Evolutionary conservation across 768 basidiomycete genomes (phyloP), one percentile per base, ranked within the genome.

Genomic region (Amanita pseudoporphyria): DNA sequence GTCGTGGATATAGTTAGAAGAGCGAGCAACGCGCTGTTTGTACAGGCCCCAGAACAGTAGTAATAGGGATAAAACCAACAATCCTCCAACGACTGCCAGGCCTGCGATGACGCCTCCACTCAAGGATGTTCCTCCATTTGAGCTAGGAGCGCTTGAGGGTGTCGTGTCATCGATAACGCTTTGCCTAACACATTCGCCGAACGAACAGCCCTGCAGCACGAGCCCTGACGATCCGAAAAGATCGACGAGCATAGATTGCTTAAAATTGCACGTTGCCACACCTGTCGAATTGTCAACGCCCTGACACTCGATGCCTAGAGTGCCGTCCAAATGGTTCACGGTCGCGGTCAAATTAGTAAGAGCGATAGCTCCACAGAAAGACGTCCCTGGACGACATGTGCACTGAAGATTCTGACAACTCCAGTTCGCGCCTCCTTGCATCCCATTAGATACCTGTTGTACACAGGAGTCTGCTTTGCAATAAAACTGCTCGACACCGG

Each of bases 101-200:
- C 94, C 94, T 31, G 87, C 93, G 51, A 96, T 89, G 19, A 96
- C 93, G 1, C 94, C 93, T 1, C 81, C 76, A 49, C 79, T 74
- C 7, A 96, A 76, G 14, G 74, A 65, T 30, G 70, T 69, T 3
- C 70, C 67, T 10, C 67, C 60, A 0, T 56, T 54, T 0, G 50
- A 53, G 14, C 69, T 50, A 2, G 64, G 56, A 6, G 57, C 45
- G 2, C 66, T 67, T 1, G 70, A 64, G 44, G 64, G 67, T 6
- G 65, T 68, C 26, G 71, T 62, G 37, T 63, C 68, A 59, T 92
- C 84, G 49, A 96, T 81, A 32, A 87, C 81, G 51, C 72, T 75
- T 62, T 95, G 91, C 3, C 75, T 67, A 13, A 96, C 82, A 63
- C 94, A 96, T 66, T 97, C 94, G 21, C 94, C 94, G 56, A 85